Base-by-base conservation (phyloP, 2,329 filamentous ascomycete genomes). In the Colletotrichum sp. region DNA sequence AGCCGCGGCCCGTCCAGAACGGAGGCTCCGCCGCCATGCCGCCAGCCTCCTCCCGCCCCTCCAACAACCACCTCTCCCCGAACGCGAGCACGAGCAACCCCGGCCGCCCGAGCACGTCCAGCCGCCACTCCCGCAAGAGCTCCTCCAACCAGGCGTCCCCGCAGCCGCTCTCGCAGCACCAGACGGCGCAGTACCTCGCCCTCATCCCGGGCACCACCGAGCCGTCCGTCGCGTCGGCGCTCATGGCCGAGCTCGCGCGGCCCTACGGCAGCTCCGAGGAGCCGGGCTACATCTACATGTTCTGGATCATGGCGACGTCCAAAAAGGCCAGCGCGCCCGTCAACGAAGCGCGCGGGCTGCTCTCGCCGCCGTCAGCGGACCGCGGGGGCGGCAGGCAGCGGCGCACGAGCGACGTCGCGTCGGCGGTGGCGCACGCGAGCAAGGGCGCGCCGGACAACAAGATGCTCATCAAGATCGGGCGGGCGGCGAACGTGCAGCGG, bases 201-300 rank as follows among this genome's bases (percentile, higher is more conserved):
- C 89, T 95, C 76, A 96, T 98, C 57, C 95, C 95, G 0, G 83
- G 89, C 11, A 85, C 89, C 3, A 87, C 95, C 6, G 90, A 93
- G 3, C 92, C 94, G 2, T 87, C 93, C 79, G 94, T 92, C 1
- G 89, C 94, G 0, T 93, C 95, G 0, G 86, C 89, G 7, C 88
- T 98, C 5, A 90, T 96, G 75, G 88, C 93, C 4, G 96, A 98
- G 83, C 89, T 98, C 12, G 91, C 88, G 85, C 82, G 97, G 90
- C 87, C 95, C 89, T 82, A 82, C 44, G 81, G 83, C 2, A 91
- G 96, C 61, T 96, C 95, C 0, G 87, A 91, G 27, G 95, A 98
- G 79, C 88, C 94, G 15, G 97, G 97, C 48, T 99, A 97, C 86
- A 98, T 99, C 79, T 99, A 99, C 89, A 98, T 99, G 84, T 99